Evolutionary conservation across 192 early-diverging fungal genomes (phyloP).

Genomic region (Borealophlyctis nickersoniae): DNA sequence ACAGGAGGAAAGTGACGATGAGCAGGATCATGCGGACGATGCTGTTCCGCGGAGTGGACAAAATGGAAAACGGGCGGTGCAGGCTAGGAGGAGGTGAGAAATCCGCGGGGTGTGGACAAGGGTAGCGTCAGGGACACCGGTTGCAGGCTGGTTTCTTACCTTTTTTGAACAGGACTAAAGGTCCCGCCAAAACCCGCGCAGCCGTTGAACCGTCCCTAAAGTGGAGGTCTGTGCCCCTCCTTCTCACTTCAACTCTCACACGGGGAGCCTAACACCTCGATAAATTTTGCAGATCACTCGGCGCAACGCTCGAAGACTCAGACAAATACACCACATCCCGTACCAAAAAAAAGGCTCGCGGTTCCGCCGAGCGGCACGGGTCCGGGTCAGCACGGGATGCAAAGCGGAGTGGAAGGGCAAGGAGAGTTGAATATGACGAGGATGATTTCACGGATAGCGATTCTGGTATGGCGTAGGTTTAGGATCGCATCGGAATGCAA

Average conservation of each 20-base stretch:
- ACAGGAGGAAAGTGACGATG: conserved; percentile 15
- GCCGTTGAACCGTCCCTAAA: conserved; percentile 42
- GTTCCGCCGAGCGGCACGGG: neutral
- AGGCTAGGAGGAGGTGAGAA: conserved; percentile 8
- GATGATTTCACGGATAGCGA: conserved; percentile 43
- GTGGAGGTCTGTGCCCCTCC: conserved; percentile 38
- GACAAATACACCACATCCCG: too few relatives aligned
- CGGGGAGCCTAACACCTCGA: too few relatives aligned
- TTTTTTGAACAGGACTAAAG: conserved; percentile 4
- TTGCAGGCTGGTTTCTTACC: neutral
- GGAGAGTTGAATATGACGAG: conserved; percentile 21
- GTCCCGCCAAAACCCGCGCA: conserved; percentile 8
- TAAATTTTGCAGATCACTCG: neutral
- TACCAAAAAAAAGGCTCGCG: too few relatives aligned
- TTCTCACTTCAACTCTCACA: too few relatives aligned
- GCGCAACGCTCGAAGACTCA: neutral
- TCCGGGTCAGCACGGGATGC: conserved; percentile 9
- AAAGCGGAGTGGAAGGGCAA: conserved; percentile 5
- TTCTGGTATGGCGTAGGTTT: too few relatives aligned
- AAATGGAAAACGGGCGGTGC: neutral
- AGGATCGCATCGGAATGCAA: too few relatives aligned
- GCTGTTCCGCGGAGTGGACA: neutral
- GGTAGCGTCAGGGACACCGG: neutral
- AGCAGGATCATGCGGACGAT: conserved; percentile 15
- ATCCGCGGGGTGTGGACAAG: neutral